Percentiles rank a stretch among this genome's conserved stretches.
phyloP scores from a whole-genome alignment of 2,329 filamentous ascomycete species.

The Fusarium sp. region DNA sequence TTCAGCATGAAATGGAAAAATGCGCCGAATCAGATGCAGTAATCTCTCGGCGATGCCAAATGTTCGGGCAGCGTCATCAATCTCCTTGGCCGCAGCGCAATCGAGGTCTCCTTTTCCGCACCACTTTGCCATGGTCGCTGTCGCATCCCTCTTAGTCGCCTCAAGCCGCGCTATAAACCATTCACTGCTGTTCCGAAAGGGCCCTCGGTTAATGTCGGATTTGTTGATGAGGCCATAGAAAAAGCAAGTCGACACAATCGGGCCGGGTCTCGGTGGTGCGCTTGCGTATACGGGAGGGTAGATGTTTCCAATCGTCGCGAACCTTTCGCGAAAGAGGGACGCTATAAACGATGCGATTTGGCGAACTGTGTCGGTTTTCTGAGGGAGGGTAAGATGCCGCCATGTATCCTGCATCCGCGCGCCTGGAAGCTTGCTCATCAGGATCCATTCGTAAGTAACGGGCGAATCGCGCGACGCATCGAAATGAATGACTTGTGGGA shows the following conservation, averaged over 20 bases:
- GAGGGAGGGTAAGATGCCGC: constrained; percentile 17
- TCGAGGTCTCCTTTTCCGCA: neutral
- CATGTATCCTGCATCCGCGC: constrained; percentile 42
- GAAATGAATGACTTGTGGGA: constrained; percentile 47
- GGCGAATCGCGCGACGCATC: constrained; percentile 44
- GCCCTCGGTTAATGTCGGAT: constrained; percentile 48
- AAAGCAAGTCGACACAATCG: constrained; percentile 48
- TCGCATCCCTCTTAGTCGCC: constrained; percentile 4
- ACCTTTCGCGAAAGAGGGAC: constrained; percentile 37
- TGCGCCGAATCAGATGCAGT: constrained; percentile 40
- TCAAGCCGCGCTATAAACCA: constrained; percentile 47
- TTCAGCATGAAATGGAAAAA: constrained; percentile 41
- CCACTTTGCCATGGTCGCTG: neutral
- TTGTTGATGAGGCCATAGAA: constrained; percentile 46
- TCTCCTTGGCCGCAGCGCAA: constrained; percentile 40
- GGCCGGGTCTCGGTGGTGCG: constrained; percentile 19
- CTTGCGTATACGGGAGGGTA: neutral
- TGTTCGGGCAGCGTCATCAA: constrained; percentile 44
- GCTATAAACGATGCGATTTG: constrained; percentile 10
- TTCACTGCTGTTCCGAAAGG: constrained; percentile 48
- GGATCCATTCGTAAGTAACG: constrained; percentile 54
- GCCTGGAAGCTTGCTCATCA: constrained; percentile 48
- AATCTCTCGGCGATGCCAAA: constrained; percentile 42
- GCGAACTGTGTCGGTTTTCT: neutral
- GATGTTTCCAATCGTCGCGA: constrained; percentile 35